Evolutionary conservation across 1,139 yeast species (phyloP).

Genomic region (Kurtzmaniella quercitrusa): DNA sequence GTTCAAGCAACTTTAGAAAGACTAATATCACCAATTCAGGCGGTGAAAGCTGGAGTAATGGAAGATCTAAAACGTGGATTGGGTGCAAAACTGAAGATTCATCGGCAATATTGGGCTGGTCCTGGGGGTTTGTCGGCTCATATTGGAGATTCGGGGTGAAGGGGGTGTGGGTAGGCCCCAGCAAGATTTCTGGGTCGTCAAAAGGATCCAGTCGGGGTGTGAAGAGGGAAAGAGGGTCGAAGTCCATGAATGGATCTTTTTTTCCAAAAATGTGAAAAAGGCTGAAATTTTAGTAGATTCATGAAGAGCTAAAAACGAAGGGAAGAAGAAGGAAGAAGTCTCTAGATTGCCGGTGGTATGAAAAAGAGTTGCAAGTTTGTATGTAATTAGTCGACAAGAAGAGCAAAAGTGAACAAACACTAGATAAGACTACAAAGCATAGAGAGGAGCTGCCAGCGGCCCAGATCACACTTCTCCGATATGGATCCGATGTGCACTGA

Average conservation of each 20-base stretch:
- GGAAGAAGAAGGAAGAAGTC: no score
- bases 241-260: not conserved
- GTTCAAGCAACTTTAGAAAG: constrained; percentile 48
- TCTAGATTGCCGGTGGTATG: no score
- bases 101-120: not conserved
- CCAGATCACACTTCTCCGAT: not conserved
- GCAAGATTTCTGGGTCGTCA: constrained; percentile 15
- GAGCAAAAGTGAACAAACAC: no score
- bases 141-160: no score
- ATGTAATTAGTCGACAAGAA: no score
- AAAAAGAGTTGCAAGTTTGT: no score
- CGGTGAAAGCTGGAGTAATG: constrained; percentile 46
- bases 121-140: not conserved
- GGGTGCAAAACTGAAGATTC: constrained; percentile 21
- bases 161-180: no score
- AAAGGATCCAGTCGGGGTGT: constrained; percentile 5
- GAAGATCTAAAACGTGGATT: constrained; percentile 65
- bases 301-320: no score
- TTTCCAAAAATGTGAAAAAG: not conserved
- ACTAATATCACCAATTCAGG: constrained; percentile 42
- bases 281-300: no score
- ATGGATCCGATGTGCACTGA: not conserved
- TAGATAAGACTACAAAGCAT: no score
- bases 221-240: constrained; percentile 2
- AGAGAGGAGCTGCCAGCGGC: no score